Evolutionary conservation across 768 basidiomycete genomes (phyloP).

Genomic region (Mycena latifolia): DNA sequence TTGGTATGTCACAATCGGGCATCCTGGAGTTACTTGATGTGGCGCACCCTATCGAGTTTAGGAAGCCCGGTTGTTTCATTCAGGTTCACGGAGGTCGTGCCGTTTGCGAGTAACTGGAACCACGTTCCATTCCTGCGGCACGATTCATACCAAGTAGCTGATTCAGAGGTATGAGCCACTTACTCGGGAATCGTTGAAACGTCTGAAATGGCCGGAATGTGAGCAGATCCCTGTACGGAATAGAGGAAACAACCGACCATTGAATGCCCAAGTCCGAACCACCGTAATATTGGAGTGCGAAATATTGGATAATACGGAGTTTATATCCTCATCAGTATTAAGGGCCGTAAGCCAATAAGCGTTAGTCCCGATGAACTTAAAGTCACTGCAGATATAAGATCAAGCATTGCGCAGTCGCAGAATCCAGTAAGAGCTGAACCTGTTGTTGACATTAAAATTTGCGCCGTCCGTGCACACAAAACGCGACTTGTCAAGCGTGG

Average conservation of each 20-base stretch:
- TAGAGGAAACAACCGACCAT: conserved; percentile 54
- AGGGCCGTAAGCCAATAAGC: conserved; percentile 75
- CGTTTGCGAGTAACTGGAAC: conserved; percentile 73
- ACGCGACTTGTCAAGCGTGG: conserved; percentile 39
- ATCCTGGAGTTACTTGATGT: not conserved
- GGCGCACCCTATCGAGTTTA: conserved; percentile 66
- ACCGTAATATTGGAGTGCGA: conserved; percentile 67
- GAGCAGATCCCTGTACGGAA: conserved; percentile 8
- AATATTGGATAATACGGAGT: conserved; percentile 68
- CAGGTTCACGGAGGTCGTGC: conserved; percentile 64
- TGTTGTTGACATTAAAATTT: conserved; percentile 69
- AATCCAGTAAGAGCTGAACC: conserved; percentile 45
- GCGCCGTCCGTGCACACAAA: conserved; percentile 61
- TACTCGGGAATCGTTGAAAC: conserved; percentile 28
- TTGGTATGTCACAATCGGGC: conserved; percentile 46
- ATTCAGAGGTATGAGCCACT: not conserved
- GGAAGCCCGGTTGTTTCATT: conserved; percentile 72
- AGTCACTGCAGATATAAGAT: conserved; percentile 45
- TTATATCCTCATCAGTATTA: conserved; percentile 67
- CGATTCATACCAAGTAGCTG: conserved; percentile 61
- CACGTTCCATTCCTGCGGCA: conserved; percentile 63
- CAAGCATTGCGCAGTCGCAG: conserved; percentile 45
- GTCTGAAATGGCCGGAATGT: conserved; percentile 8
- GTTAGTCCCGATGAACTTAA: conserved; percentile 67
- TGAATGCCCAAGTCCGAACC: conserved; percentile 80